Evolutionary conservation across 2,329 filamentous ascomycete species (phyloP), one percentile per base, ranked within the genome.

Genomic region (Trichoderma polysporum): DNA sequence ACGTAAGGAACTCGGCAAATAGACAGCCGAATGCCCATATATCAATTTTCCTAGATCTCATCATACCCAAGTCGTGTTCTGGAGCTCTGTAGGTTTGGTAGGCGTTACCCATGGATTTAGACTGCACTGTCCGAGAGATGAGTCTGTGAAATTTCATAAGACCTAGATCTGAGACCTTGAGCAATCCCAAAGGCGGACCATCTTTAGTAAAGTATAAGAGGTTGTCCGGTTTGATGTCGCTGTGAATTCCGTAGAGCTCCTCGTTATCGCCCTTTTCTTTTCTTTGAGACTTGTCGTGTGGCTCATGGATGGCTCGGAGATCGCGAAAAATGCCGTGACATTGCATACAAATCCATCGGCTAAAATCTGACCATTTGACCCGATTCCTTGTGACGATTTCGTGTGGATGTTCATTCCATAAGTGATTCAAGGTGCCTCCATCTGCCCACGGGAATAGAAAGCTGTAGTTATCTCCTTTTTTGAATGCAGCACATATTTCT

Each of bases 11-110:
- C 31, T 60, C 57, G 41, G 57, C 57, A 3, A 60, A 60, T 3
- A 60, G 19, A n/a, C 57, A 60, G 1, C 41, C 57, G 27, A 60
- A 60, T 27, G 57, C 57, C 57, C 57, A 60, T 2, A 60, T 60
- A 25, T 60, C 57, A 13, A 60, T 35, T 12, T 60, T 60, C 9
- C 57, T 60, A 3, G 57, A 60, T 27, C 57, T 35, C 19, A 37
- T n/a, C 31, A 17, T 50, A 13, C 22, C 9, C 4, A n/a, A 12
- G 15, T 60, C 57, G 1, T 60, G 57, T 12, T 60, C 57, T 3
- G 57, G 57, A 8, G 57, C 8, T 33, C 57, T 50, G n/a, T 60
- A 60, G 7, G 57, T 37, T 25, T 60, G 57, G 2, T 60, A 60
- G 15, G 57, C 57, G 9, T 22, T 33, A 17, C 57, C 57, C 57